A percentile compares a stretch with the other conserved stretches of the same genome.
Conservation (phyloP, 495 filamentous ascomycete genomes). For the Penicillium ucsense region DNA sequence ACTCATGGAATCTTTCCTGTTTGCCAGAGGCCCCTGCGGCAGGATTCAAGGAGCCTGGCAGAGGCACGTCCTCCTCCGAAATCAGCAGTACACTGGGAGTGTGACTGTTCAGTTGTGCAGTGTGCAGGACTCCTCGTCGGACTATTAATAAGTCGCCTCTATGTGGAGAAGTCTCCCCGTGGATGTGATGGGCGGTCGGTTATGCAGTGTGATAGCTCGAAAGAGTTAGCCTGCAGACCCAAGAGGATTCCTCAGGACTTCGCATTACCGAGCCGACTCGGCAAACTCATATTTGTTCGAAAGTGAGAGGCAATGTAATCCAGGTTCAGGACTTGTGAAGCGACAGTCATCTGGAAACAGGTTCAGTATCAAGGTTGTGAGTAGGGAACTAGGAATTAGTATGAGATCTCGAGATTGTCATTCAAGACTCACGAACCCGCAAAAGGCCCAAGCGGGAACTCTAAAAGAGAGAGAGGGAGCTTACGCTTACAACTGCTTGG, state of each 20-base stretch:
- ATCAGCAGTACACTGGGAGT: too few species aligned
- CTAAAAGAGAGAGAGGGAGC: too few species aligned
- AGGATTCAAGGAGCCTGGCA: neutral
- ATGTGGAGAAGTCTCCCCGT: neutral
- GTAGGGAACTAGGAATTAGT: too few species aligned
- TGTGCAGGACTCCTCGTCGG: conserved; percentile 4
- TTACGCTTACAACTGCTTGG: too few species aligned
- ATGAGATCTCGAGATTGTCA: too few species aligned
- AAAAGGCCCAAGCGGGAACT: too few species aligned
- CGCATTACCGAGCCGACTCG: neutral
- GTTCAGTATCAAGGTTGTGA: too few species aligned
- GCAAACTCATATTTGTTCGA: too few species aligned
- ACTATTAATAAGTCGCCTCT: conserved; percentile 17
- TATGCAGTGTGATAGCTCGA: conserved; percentile 15
- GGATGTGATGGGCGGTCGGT: conserved; percentile 16
- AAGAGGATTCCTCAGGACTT: neutral
- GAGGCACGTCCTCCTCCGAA: too few species aligned
- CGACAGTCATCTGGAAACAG: too few species aligned
- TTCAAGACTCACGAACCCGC: too few species aligned
- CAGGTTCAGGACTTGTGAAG: neutral
- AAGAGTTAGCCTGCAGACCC: conserved; percentile 23
- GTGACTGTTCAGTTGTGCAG: too few species aligned
- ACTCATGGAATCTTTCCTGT: neutral
- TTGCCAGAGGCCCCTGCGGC: neutral
- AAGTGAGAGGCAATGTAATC: neutral